Evolutionary conservation across 805 yeast species (phyloP).

Genomic region (Lachancea waltii): DNA sequence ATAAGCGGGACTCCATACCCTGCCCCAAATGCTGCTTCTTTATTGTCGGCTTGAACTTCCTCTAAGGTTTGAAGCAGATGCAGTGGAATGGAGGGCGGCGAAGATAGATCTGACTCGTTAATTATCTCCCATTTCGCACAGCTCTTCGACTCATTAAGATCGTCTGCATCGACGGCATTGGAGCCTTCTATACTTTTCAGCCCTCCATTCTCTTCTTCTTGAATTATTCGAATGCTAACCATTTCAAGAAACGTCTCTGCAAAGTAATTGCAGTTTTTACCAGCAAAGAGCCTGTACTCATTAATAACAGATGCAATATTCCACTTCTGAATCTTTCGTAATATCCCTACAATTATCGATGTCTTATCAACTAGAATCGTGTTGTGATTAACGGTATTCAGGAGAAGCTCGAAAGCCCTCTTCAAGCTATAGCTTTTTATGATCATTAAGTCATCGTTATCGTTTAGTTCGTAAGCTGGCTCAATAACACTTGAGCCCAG

Average conservation of each 20-base stretch:
- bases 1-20: conserved; percentile 9
- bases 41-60: conserved; percentile 19
- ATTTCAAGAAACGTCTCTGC: conserved; percentile 81
- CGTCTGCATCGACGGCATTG: neutral
- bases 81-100: conserved; percentile 26
- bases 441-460: conserved; percentile 66
- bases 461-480: conserved; percentile 22
- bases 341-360: conserved; percentile 69
- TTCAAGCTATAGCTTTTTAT: conserved; percentile 59
- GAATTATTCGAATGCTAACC: conserved; percentile 39
- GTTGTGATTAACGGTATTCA: conserved; percentile 60
- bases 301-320: conserved; percentile 73
- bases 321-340: conserved; percentile 86
- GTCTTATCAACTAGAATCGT: conserved; percentile 73
- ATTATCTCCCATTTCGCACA: conserved; percentile 14
- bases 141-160: neutral
- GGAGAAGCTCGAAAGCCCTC: conserved; percentile 56
- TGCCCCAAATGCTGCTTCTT: conserved; percentile 4
- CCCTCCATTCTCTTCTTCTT: conserved; percentile 15
- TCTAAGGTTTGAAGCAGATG: conserved; percentile 22
- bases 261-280: conserved; percentile 65
- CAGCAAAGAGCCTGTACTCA: conserved; percentile 75
- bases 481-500: conserved; percentile 5
- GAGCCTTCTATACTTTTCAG: neutral
- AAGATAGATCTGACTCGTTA: conserved; percentile 24